Base-by-base conservation (phyloP, 2,329 filamentous ascomycete genomes). In the Ascosphaera pollenicola region DNA sequence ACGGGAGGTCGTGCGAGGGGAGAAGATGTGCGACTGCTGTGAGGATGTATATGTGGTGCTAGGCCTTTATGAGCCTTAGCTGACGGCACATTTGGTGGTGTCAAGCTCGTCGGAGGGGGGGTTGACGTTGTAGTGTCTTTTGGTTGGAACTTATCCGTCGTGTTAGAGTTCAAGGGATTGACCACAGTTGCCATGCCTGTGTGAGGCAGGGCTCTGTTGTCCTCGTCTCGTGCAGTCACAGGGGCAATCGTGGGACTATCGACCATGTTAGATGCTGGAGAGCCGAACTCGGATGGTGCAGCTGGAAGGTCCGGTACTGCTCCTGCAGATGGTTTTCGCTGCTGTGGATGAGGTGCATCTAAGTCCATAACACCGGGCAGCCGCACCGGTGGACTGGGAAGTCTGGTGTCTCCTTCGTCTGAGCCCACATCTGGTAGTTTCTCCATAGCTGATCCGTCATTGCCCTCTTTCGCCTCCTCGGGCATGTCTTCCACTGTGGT, bases 401-500 rank as follows among this genome's bases (percentile, higher is more conserved):
- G 32, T 10, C 40, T 37, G 17, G 45, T 44, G 15, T 24, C 21
- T 10, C 21, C 21, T 5, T 24, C 21, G 21, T 24, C 10, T 10
- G 21, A 24, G 21, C 5, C 10, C 10, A 10, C 10, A 10, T 24
- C 21, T 4, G 21, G 21, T 10, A 24, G 10, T 24, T 24, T 24
- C 5, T 10, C 21, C 21, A 24, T 24, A 4, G 21, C 21, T 4
- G 21, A 24, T 5, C 21, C 21, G 5, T 24, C 21, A 24, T 24
- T 10, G 10, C 10, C 21, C 21, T 62, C 60, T 43, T 66, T 61
- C 30, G 64, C 60, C 37, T 73, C 71, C 43, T 75, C 70, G 3
- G 68, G 65, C 0, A 65, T 65, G 28, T 73, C 69, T 48, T 77
- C 71, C 8, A 76, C 70, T 2, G 66, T 67, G 1, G 70, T 60